These are phyloP conservation scores for Solanum corneliomulleri DNA, from an alignment of 257 asterid genomes.

Conservation along the genomic window DNA sequence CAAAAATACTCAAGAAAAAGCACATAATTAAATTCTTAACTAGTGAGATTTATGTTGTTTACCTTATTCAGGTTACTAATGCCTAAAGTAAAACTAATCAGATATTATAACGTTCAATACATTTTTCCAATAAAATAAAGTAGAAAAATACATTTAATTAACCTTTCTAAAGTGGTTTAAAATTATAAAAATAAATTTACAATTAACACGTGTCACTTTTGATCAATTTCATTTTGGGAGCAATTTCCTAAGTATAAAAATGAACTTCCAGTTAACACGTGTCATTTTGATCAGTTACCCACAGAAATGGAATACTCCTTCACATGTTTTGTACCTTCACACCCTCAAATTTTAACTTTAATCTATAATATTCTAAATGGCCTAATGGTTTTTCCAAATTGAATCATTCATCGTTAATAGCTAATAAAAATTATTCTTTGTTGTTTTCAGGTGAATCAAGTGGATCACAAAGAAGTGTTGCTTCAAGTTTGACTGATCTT, in stretches of 20 bases:
- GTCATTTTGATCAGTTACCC: too few relatives aligned
- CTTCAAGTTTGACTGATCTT: too few relatives aligned
- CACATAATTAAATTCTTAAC: too few relatives aligned
- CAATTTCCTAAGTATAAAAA: background rate
- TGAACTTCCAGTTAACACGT: too few relatives aligned
- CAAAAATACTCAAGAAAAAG: too few relatives aligned
- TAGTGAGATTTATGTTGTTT: too few relatives aligned
- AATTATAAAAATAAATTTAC: too few relatives aligned
- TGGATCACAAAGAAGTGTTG: constrained; percentile 32
- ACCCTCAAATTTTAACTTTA: background rate
- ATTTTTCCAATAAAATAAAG: too few relatives aligned
- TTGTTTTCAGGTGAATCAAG: constrained; percentile 2
- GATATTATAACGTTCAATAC: too few relatives aligned
- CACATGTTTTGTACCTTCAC: background rate
- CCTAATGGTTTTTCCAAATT: background rate
- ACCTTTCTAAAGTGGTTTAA: background rate
- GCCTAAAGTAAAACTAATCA: too few relatives aligned
- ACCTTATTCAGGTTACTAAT: too few relatives aligned
- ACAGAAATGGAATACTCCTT: background rate
- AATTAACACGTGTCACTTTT: background rate
- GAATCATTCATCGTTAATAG: too few relatives aligned
- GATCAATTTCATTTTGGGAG: background rate
- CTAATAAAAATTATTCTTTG: background rate
- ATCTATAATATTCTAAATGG: background rate
- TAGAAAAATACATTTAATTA: background rate